Evolutionary conservation across 495 filamentous ascomycete species (phyloP).

Genomic region (Penicillium roqueforti): DNA sequence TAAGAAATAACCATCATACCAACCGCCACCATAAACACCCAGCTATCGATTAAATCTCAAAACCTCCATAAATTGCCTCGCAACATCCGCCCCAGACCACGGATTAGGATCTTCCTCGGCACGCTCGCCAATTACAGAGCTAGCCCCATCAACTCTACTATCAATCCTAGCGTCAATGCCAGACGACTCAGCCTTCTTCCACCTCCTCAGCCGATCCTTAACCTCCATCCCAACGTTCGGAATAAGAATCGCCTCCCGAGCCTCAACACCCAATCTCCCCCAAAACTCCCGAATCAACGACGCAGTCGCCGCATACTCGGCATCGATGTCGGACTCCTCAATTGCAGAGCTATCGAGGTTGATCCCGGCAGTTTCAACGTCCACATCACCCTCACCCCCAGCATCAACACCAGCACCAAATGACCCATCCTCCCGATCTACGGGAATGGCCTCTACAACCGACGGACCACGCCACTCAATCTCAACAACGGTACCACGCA

Average conservation of each 20-base stretch:
- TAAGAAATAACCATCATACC: neutral
- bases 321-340: slow-evolving; percentile 40
- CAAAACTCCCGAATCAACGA: slow-evolving; percentile 44
- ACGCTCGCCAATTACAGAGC: slow-evolving; percentile 3
- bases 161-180: slow-evolving; percentile 1
- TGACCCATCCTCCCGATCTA: slow-evolving; percentile 2
- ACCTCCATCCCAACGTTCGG: slow-evolving; percentile 41
- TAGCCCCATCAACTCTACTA: slow-evolving; percentile 5
- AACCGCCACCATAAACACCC: neutral
- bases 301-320: slow-evolving; percentile 39
- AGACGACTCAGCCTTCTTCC: slow-evolving; percentile 10
- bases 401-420: neutral
- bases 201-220: slow-evolving; percentile 28
- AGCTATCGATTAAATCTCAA: slow-evolving; percentile 42
- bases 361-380: slow-evolving; percentile 16
- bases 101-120: slow-evolving; percentile 35
- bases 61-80: slow-evolving; percentile 48
- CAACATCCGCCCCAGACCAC: slow-evolving; percentile 41
- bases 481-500: slow-evolving; percentile 42
- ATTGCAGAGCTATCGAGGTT: slow-evolving; percentile 30
- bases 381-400: neutral
- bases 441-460: slow-evolving; percentile 27
- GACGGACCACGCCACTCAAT: slow-evolving; percentile 44
- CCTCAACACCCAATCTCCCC: slow-evolving; percentile 32
- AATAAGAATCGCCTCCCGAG: slow-evolving; percentile 41